phyloP scores from a whole-genome alignment of 2,329 filamentous ascomycete genomes.

The Penicillium sclerotiorum region DNA sequence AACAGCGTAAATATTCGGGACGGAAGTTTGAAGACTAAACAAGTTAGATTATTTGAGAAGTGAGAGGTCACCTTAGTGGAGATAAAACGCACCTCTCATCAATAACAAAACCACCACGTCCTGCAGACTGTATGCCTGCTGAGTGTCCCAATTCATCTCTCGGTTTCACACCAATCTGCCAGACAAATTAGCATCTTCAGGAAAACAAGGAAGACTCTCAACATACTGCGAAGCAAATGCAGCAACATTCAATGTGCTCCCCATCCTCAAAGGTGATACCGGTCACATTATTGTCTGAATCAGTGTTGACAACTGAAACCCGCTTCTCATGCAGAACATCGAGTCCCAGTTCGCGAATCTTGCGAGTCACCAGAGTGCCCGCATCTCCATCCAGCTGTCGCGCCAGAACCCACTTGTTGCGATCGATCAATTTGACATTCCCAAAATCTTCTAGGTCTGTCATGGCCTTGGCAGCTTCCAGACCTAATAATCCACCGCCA shows the following conservation, averaged over 20 bases:
- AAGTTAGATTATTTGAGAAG: constrained; percentile 3
- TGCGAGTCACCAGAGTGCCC: constrained; percentile 77
- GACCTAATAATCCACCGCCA: constrained; percentile 79
- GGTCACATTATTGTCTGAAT: constrained; percentile 67
- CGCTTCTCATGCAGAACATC: constrained; percentile 78
- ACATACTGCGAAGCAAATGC: constrained; percentile 76
- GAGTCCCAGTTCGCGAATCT: constrained; percentile 75
- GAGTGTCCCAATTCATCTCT: constrained; percentile 73
- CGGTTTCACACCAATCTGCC: constrained; percentile 74
- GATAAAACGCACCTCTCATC: constrained; percentile 36
- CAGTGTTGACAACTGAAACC: constrained; percentile 71
- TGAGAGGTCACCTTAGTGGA: too few relatives aligned
- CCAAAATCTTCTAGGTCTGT: constrained; percentile 76
- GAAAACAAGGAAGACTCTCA: neutral
- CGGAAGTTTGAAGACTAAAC: constrained; percentile 65
- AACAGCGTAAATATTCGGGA: constrained; percentile 77
- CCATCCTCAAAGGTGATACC: constrained; percentile 82
- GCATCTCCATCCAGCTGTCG: constrained; percentile 82
- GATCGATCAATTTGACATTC: constrained; percentile 76
- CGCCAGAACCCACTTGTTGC: constrained; percentile 79
- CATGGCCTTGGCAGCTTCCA: constrained; percentile 92
- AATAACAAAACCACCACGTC: constrained; percentile 71
- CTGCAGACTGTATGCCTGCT: constrained; percentile 71
- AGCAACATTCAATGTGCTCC: constrained; percentile 73
- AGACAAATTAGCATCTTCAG: neutral